A percentile compares a stretch with the other conserved stretches of the same genome.
Conservation (phyloP, 306 rosid genomes). For the Rosa rugosa region DNA sequence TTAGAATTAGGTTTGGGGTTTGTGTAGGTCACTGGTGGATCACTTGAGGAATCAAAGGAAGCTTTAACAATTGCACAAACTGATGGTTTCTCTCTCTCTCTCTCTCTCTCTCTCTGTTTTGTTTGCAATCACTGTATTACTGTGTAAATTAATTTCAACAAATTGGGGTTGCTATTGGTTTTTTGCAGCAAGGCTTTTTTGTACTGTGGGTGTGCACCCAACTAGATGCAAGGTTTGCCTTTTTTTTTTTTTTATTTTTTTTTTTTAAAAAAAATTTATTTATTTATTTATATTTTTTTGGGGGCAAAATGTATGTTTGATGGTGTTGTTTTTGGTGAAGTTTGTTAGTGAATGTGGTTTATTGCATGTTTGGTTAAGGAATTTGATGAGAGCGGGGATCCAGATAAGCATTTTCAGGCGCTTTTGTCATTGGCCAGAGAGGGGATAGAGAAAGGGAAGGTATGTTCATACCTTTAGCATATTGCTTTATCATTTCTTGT, state of each 20-base stretch:
- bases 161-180: not conserved
- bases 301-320: not conserved
- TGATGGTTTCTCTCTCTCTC: conserved; percentile 55
- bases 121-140: not conserved
- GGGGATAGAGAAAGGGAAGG: conserved; percentile 96
- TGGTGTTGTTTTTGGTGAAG: conserved; percentile 18
- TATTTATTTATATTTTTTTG: too few relatives aligned
- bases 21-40: conserved; percentile 88
- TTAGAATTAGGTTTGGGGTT: conserved; percentile 28
- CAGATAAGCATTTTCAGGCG: conserved; percentile 83
- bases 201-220: conserved; percentile 97
- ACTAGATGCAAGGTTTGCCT: conserved; percentile 88
- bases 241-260: not conserved
- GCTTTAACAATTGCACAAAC: conserved; percentile 90
- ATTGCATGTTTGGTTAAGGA: conserved; percentile 51
- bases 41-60: conserved; percentile 88
- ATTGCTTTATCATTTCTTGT: not conserved
- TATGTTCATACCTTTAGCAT: conserved; percentile 20
- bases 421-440: conserved; percentile 82
- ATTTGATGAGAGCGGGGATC: conserved; percentile 87
- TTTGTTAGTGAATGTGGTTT: conserved; percentile 27
- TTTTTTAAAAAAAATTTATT: too few relatives aligned
- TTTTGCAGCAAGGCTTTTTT: conserved; percentile 76
- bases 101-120: conserved; percentile 1
- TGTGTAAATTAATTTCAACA: not conserved